These are phyloP conservation scores for Guadua angustifolia DNA, from an alignment of 176 grass and related monocot species.

Conservation along the genomic window DNA sequence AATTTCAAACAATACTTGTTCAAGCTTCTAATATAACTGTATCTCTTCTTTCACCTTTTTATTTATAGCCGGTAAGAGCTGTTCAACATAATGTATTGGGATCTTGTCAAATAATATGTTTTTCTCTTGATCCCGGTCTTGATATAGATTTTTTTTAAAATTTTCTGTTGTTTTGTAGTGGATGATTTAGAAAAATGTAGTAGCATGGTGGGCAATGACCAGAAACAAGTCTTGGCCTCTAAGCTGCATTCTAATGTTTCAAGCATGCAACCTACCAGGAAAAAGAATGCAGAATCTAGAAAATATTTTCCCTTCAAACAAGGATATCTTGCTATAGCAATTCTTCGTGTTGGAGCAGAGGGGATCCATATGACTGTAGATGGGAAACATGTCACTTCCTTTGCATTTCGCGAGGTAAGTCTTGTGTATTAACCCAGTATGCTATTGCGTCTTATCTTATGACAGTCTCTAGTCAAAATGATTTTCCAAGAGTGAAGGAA, in stretches of 20 bases:
- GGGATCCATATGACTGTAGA: slow-evolving; percentile 98
- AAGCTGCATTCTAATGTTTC: slow-evolving; percentile 66
- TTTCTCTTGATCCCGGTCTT: slow-evolving; percentile 23
- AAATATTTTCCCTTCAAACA: slow-evolving; percentile 91
- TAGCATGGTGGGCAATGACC: slow-evolving; percentile 69
- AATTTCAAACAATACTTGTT: slow-evolving; percentile 2
- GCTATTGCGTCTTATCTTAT: slow-evolving; percentile 22
- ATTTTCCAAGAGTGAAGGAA: background rate
- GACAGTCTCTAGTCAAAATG: slow-evolving; percentile 10
- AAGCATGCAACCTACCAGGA: slow-evolving; percentile 44
- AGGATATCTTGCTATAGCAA: slow-evolving; percentile 90
- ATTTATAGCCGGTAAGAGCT: slow-evolving; percentile 17
- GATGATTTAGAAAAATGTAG: slow-evolving; percentile 89
- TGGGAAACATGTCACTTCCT: slow-evolving; percentile 93
- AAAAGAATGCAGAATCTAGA: slow-evolving; percentile 50
- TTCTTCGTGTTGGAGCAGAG: slow-evolving; percentile 77
- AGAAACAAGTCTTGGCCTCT: slow-evolving; percentile 47
- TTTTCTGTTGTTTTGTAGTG: slow-evolving; percentile 65
- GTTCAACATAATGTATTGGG: slow-evolving; percentile 22
- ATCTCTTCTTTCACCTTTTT: slow-evolving; percentile 7
- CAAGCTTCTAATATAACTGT: slow-evolving; percentile 7
- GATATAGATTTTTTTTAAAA: background rate
- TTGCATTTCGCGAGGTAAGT: slow-evolving; percentile 85
- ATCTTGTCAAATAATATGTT: slow-evolving; percentile 21
- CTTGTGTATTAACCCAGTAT: slow-evolving; percentile 9